Evolutionary conservation across 2,329 filamentous ascomycete genomes (phyloP), one percentile per base, ranked within the genome.

Genomic region (Aspergillus terreus): DNA sequence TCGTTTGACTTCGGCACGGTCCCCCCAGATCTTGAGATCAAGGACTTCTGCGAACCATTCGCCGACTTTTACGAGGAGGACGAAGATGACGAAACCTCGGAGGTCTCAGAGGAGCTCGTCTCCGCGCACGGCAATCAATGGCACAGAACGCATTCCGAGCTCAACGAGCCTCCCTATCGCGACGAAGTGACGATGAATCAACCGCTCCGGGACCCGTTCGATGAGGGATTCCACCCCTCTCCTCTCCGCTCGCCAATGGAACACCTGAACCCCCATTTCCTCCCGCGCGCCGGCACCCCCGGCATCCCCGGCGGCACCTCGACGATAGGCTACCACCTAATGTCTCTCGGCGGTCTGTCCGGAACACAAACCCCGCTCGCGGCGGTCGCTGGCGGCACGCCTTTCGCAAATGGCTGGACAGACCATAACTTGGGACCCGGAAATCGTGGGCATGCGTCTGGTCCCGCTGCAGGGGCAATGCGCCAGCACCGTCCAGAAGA

Each of bases 21-120:
- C 46, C 80, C 88, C 36, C 94, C 94, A 1, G 82, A 88, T 61
- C 82, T 99, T 40, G 90, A 95, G 67, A 86, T 99, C 64, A 97
- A 96, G 73, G 94, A 97, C 70, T 92, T 99, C 55, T 95, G 92
- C 62, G 92, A 99, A 68, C 94, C 94, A 2, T 81, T 97, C 52
- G 86, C 91, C 0, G 94, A 99, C 64, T 99, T 99, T 67, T 99
- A 99, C 76, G 94, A 96, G 35, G 86, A 87, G 53, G 80, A 82
- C 19, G 78, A 82, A 23, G 80, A 82, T 36, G 80, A 84, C 11
- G 59, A 68, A 17, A 55, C 63, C 12, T 72, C 71, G 12, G 68
- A 68, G n/a, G 59, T 63, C 11, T 70, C 69, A 2, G 69, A 70
- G 41, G 69, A 68, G 47, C 60, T 68, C 44, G 59, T 51, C 36